Percentiles rank a stretch among this genome's conserved stretches.
Evolutionary conservation across 2,329 filamentous ascomycete genomes (phyloP).

Genomic region (Blastomyces parvus): DNA sequence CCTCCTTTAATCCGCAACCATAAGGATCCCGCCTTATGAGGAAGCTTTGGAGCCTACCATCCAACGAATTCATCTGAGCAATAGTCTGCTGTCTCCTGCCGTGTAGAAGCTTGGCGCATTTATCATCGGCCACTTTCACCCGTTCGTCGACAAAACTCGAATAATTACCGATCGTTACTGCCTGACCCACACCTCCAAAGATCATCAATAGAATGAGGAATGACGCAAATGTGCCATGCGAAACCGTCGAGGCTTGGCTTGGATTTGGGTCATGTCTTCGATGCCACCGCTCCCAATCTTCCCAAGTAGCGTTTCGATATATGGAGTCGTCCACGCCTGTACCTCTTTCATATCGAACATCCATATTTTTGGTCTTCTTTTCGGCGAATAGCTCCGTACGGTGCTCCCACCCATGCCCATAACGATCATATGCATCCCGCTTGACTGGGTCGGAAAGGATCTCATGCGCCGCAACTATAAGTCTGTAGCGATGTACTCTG

Average conservation of each 20-base stretch:
- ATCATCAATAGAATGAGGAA: conserved; percentile 62
- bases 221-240: conserved; percentile 66
- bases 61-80: conserved; percentile 38
- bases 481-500: conserved; percentile 78
- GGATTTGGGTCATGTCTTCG: conserved; percentile 36
- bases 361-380: conserved; percentile 17
- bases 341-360: conserved; percentile 27
- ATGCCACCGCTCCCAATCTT: conserved; percentile 87
- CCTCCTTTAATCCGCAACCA: conserved; percentile 37
- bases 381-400: conserved; percentile 20
- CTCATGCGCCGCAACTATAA: conserved; percentile 78
- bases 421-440: conserved; percentile 70
- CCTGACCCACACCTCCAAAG: conserved; percentile 63
- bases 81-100: conserved; percentile 45
- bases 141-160: conserved; percentile 56
- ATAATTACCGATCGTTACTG: conserved; percentile 55
- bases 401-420: conserved; percentile 69
- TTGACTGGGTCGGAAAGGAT: conserved; percentile 75
- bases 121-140: conserved; percentile 55
- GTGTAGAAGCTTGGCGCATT: conserved; percentile 49
- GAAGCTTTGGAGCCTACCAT: conserved; percentile 68
- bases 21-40: conserved; percentile 60
- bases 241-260: conserved; percentile 40
- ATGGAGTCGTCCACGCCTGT: conserved; percentile 40
- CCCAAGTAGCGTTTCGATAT: conserved; percentile 81